These are phyloP conservation scores for Gymnopilus dilepis DNA, from an alignment of 768 basidiomycete species.

Conservation along the genomic window DNA sequence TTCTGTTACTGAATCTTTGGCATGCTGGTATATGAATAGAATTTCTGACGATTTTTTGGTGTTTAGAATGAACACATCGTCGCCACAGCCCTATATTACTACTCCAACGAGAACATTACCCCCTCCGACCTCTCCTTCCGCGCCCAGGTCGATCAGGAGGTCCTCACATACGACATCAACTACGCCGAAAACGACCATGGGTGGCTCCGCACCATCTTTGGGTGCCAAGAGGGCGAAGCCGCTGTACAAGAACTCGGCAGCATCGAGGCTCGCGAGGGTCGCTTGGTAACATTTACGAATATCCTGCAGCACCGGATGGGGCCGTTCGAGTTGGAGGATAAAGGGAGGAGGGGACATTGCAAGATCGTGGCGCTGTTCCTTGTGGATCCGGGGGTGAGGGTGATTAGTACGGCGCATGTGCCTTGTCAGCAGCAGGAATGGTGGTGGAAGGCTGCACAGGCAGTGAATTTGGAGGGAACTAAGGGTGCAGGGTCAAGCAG, in stretches of 20 bases:
- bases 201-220: slow-evolving; percentile 35
- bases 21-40: no score
- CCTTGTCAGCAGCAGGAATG: neutral
- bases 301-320: slow-evolving; percentile 45
- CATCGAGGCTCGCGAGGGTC: slow-evolving; percentile 39
- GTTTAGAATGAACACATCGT: slow-evolving; percentile 40
- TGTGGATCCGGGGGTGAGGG: neutral
- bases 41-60: neutral
- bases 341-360: slow-evolving; percentile 44
- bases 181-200: slow-evolving; percentile 33
- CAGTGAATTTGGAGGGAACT: neutral
- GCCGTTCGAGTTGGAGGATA: slow-evolving; percentile 43
- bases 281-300: slow-evolving; percentile 48
- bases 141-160: slow-evolving; percentile 26
- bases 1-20: neutral
- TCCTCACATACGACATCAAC: slow-evolving; percentile 1
- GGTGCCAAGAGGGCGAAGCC: slow-evolving; percentile 28
- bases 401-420: neutral
- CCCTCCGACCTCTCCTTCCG: slow-evolving; percentile 30
- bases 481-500: no score
- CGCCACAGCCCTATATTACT: slow-evolving; percentile 37
- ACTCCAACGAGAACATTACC: slow-evolving; percentile 33
- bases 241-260: slow-evolving; percentile 37
- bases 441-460: neutral
- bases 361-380: neutral